phyloP scores from a whole-genome alignment of 352 stramenopile genomes.

The Phytophthora aleatoria region DNA sequence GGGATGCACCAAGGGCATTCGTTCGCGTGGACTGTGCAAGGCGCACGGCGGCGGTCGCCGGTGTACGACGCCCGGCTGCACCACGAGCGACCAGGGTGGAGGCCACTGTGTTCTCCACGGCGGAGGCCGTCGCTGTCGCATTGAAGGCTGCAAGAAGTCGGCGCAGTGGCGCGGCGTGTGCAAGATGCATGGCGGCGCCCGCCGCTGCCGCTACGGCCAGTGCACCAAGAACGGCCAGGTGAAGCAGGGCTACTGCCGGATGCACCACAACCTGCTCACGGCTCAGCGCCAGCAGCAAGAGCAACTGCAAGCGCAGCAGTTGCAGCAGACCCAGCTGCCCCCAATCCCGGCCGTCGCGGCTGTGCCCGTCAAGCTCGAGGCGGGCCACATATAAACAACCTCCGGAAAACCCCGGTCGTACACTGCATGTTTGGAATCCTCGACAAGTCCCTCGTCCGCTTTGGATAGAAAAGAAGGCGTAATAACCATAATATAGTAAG shows the following conservation, averaged over 20 bases:
- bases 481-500: constrained; percentile 48
- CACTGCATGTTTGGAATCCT: constrained; percentile 22
- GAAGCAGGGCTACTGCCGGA: constrained; percentile 80
- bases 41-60: constrained; percentile 81
- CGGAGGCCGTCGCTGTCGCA: constrained; percentile 75
- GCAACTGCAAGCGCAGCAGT: constrained; percentile 33
- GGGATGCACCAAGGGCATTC: constrained; percentile 78
- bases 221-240: constrained; percentile 87
- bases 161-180: constrained; percentile 81
- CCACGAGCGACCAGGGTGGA: constrained; percentile 84
- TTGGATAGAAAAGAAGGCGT: constrained; percentile 28
- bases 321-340: constrained; percentile 25
- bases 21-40: constrained; percentile 82
- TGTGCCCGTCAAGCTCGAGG: constrained; percentile 24
- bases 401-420: constrained; percentile 30
- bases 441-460: constrained; percentile 9
- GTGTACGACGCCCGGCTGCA: constrained; percentile 79
- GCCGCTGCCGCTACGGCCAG: constrained; percentile 73
- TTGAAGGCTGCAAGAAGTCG: constrained; percentile 82
- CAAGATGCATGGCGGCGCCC: constrained; percentile 85
- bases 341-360: not conserved
- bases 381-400: constrained; percentile 34
- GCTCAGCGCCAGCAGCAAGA: constrained; percentile 51
- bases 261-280: constrained; percentile 69
- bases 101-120: constrained; percentile 86